Evolutionary conservation across 768 basidiomycete species (phyloP).

Genomic region (Rhodocollybia butyracea): DNA sequence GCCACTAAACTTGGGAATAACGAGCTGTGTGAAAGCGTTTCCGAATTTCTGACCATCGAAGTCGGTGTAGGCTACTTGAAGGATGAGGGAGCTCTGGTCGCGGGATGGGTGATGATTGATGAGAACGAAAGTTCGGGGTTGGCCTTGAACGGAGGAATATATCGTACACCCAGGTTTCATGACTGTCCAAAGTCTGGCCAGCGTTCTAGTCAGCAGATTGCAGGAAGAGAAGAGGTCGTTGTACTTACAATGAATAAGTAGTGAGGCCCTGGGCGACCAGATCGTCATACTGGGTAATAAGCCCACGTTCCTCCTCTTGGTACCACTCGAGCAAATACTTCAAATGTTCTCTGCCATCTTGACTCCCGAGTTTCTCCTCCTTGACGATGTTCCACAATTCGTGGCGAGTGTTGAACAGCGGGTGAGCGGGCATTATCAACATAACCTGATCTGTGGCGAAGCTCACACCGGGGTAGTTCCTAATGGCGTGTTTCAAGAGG

Average conservation of each 20-base stretch:
- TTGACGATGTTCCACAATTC: not conserved
- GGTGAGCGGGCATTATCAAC: not conserved
- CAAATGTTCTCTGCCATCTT: not conserved
- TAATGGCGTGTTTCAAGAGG: not conserved
- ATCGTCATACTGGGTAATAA: not conserved
- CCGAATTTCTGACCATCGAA: constrained; percentile 14
- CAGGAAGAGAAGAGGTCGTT: not conserved
- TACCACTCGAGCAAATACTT: not conserved
- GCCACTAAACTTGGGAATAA: constrained; percentile 12
- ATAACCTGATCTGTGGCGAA: not conserved
- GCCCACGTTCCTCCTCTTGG: not conserved
- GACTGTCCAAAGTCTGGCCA: not conserved
- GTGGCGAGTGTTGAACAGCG: not conserved
- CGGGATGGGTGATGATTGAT: not conserved
- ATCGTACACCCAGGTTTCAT: constrained; percentile 3
- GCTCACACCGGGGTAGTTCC: not conserved
- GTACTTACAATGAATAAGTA: not conserved
- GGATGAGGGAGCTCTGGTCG: not conserved
- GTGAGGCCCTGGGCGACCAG: not conserved
- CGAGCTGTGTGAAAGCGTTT: not conserved
- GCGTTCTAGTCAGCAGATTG: not conserved
- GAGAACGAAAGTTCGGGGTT: not conserved
- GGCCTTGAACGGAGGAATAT: not conserved
- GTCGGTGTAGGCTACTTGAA: constrained; percentile 12
- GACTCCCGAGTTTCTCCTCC: not conserved